Percentiles rank a stretch among this genome's conserved stretches.
phyloP scores from a whole-genome alignment of 441 rosid genomes.

The Populus tomentosa region DNA sequence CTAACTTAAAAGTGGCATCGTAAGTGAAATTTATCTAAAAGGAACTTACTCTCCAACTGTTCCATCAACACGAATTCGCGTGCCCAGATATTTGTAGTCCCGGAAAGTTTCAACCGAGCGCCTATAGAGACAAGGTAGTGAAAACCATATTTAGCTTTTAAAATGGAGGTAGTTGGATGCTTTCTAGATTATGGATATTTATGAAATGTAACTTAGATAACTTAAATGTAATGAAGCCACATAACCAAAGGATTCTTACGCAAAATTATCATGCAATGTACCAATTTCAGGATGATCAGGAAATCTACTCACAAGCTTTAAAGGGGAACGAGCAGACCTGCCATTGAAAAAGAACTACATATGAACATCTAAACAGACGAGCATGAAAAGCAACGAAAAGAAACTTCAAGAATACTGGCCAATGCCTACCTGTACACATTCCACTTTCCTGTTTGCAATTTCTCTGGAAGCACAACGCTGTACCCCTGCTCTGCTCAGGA shows the following conservation, averaged over 20 bases:
- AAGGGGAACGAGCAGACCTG: conserved; percentile 84
- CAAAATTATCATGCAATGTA: conserved; percentile 94
- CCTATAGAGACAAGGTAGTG: conserved; percentile 36
- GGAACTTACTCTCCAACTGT: conserved; percentile 91
- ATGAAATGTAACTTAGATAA: background rate
- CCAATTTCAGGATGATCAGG: conserved; percentile 85
- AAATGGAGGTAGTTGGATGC: background rate
- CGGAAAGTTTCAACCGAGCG: conserved; percentile 67
- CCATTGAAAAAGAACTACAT: conserved; percentile 9
- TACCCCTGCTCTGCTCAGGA: conserved; percentile 71
- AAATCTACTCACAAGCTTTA: conserved; percentile 75
- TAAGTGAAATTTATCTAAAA: conserved; percentile 3
- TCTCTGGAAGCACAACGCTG: conserved; percentile 95
- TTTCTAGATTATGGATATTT: background rate
- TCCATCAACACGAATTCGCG: conserved; percentile 85
- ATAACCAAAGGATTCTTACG: conserved; percentile 43
- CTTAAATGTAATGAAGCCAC: conserved; percentile 2
- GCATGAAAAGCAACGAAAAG: background rate
- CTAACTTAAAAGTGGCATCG: conserved; percentile 8
- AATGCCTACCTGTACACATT: conserved; percentile 75
- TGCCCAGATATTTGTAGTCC: conserved; percentile 88
- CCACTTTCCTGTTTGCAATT: conserved; percentile 87
- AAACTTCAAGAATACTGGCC: conserved; percentile 1
- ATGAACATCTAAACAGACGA: conserved; percentile 9
- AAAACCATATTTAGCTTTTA: conserved; percentile 10